phyloP scores from a whole-genome alignment of 805 yeast genomes.

The Nakazawaea anatomiae region DNA sequence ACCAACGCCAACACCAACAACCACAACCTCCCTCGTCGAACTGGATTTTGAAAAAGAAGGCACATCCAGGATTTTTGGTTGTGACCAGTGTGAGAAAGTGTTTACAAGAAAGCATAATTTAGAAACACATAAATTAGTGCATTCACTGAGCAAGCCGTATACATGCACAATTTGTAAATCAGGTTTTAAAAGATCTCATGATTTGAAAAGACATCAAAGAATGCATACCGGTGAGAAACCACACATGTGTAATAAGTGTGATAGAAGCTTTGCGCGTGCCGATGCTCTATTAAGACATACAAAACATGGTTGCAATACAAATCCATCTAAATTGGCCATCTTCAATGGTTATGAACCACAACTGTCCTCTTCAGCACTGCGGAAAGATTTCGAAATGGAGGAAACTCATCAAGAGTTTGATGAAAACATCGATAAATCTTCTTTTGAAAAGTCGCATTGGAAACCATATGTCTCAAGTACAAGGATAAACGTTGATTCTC shows the following conservation, averaged over 20 bases:
- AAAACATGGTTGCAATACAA: conserved; percentile 26
- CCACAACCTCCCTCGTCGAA: background rate
- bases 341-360: background rate
- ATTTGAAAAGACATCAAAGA: conserved; percentile 69
- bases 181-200: conserved; percentile 68
- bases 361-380: too few relatives aligned
- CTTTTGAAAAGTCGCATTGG: too few relatives aligned
- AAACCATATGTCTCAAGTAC: too few relatives aligned
- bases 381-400: too few relatives aligned
- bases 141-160: conserved; percentile 59
- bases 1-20: background rate
- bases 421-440: too few relatives aligned
- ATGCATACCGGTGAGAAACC: conserved; percentile 77
- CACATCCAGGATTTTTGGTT: conserved; percentile 32
- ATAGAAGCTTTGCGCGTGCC: conserved; percentile 61
- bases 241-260: conserved; percentile 53
- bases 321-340: conserved; percentile 24
- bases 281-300: conserved; percentile 72
- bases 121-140: conserved; percentile 67
- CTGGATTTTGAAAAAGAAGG: conserved; percentile 13
- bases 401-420: too few relatives aligned
- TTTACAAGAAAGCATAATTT: conserved; percentile 72
- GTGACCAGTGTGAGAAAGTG: conserved; percentile 55
- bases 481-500: too few relatives aligned
- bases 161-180: conserved; percentile 54